Evolutionary conservation across 2,329 filamentous ascomycete genomes (phyloP).

Genomic region (Acrocalymma vagum): DNA sequence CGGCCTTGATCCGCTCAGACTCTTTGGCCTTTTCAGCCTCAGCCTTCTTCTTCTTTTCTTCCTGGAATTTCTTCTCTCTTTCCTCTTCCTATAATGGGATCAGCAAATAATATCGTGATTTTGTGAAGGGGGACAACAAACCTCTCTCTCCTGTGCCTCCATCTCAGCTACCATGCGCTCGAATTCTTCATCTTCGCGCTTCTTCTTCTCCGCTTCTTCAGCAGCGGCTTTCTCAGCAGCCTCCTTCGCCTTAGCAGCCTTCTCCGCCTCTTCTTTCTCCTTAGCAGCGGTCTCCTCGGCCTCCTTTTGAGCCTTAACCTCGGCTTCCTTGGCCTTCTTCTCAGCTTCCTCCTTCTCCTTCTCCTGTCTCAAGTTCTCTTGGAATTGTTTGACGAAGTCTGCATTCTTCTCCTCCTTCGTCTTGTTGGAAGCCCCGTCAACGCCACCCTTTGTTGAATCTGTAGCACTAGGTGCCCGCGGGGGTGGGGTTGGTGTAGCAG

Average conservation of each 20-base stretch:
- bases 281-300: conserved; percentile 66
- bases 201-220: conserved; percentile 56
- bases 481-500: conserved; percentile 72
- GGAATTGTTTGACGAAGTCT: conserved; percentile 74
- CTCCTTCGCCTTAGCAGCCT: conserved; percentile 49
- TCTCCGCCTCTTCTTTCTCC: no score
- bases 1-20: conserved; percentile 52
- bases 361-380: conserved; percentile 53
- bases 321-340: conserved; percentile 57
- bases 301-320: conserved; percentile 53
- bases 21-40: conserved; percentile 67
- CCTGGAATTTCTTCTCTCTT: conserved; percentile 73
- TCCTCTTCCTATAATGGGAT: no score
- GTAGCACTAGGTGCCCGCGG: conserved; percentile 74
- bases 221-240: conserved; percentile 49
- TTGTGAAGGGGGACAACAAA: no score
- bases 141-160: conserved; percentile 38
- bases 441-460: conserved; percentile 70
- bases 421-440: conserved; percentile 76
- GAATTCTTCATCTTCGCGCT: conserved; percentile 52
- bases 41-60: conserved; percentile 71
- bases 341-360: conserved; percentile 67
- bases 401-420: conserved; percentile 75
- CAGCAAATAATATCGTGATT: no score
- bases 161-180: conserved; percentile 31